Evolutionary conservation across 352 stramenopile species (phyloP), one percentile per base, ranked within the genome.

Genomic region (Phytophthora cactorum): DNA sequence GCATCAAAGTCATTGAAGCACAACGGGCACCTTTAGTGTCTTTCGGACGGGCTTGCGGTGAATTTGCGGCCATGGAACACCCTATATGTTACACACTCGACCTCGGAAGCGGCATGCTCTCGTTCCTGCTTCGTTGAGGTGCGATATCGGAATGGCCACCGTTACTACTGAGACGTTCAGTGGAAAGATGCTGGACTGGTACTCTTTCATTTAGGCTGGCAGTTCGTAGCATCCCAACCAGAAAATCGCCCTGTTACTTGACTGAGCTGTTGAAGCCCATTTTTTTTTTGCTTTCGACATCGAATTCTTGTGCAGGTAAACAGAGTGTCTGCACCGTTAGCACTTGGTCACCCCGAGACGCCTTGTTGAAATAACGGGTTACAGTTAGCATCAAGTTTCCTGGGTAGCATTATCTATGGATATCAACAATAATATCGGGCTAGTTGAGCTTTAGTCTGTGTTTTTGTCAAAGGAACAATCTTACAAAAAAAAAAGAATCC

Each of bases 11-110:
- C 46, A 14, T 67, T 67, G 50, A 63, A 46, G 43, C 46, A 39
- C 49, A 59, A 70, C 25, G 10, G 53, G 17, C 41, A 28, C 54
- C 15, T 41, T 25, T 25, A 31, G 47, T 36, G 11, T 11, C 6
- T 51, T 65, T 57, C 28, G 27, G 14, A 56, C n/a, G 11, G 32
- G 52, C 39, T 61, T 65, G 46, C 41, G 60, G 46, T 67, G 51
- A 38, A 56, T 31, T 61, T 65, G 46, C 41, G 60, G 46, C 63
- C 44, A 38, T 11, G 31, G 14, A 46, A 27, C 14, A 25, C 9
- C 25, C 31, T 15, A 10, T 50, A 63, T 66, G 44, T 74, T 67
- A 70, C 66, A 74, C 32, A 66, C 66, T 63, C 36, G 14, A 62
- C 32, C 6, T 22, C 32, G 46, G 22, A 53, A 64, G 36, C 22